Base-by-base conservation (phyloP, 768 basidiomycete species). In the Russula brevipes region DNA sequence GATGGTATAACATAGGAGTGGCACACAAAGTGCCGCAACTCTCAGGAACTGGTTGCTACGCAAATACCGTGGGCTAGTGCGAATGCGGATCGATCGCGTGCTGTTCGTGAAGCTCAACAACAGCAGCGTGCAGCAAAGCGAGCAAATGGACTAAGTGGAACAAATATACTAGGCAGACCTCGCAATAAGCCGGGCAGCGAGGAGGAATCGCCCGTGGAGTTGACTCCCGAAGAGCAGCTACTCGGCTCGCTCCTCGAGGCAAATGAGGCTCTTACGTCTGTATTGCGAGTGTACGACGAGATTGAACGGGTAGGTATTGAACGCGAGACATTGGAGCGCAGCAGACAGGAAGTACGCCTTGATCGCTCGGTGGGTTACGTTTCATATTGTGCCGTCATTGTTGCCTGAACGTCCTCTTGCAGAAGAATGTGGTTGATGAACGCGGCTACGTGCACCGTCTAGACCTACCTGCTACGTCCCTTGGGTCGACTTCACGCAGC, bases 21-120 rank as follows among this genome's bases (percentile, higher is more conserved):
- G 70, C 83, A 90, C 69, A 69, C 73, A 16, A 90, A 91, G 70
- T 94, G 92, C 71, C 81, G 84, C 36, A 79, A 82, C 3, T 93
- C 91, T 2, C 91, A 93, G 73, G 93, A 94, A 64, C 81, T 94
- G 11, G 84, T 96, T 33, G 87, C 79, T 66, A 85, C 88, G 11
- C 94, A 95, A 74, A 94, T 97, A 69, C 85, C 89, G 7, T 96
- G 94, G 94, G 94, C 94, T 4, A 82, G 85, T 24, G 86, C 91
- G 1, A 83, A 86, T 14, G 93, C 93, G 1, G 87, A 89, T 68
- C 83, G 83, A 51, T 88, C 88, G 8, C 80, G 89, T 39, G 68
- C 70, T 19, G 53, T 39, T 35, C 67, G 63, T 36, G 66, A 67
- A 53, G 53, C 59, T 35, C 57, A 54, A 6, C 68, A 69, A 51